Base-by-base conservation (phyloP, 257 asterid genomes). In the Petunia axillaris region DNA sequence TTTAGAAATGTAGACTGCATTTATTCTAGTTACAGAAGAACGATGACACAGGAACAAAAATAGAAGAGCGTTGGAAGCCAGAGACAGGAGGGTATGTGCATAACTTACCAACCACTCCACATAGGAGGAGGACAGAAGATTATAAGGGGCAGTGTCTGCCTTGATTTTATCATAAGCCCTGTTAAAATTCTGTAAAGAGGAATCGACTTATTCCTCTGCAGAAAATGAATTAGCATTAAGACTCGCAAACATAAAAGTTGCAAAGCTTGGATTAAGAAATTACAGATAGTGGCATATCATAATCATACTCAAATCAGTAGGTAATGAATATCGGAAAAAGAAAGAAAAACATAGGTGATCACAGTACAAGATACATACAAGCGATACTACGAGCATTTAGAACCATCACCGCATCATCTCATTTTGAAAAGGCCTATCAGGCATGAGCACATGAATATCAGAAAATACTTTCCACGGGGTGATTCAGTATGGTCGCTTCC, bases 1-100 rank as follows among this genome's bases (percentile, higher is more conserved):
- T 16, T 67, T 43, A 4, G 8, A 67, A 43, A 67, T 67, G 55
- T 43, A 16, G 4, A 68, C 57, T 43, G n/a, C 55, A 46, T 50
- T 50, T 67, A 8, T 67, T 43, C 55, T 67, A 66, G 76, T 14
- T 43, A 68, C 54, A 68, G 55, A 41, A 41, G 55, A 68, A 68
- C 16, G 76, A 65, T 39, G 52, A 39, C 36, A 39, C 39, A 14
- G 39, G 50, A 65, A 11, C 48, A 64, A 65, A 37, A 65, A 65
- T 65, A 15, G 14, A 11, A 38, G 48, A 64, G 73, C 1, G 73
- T 14, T 39, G 73, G 73, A 64, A 65, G 50, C 46, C 50, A 65
- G 35, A 65, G 6, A 25, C 50, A 65, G 35, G 10, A 13, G 36
- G 73, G 35, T 13, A 39, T 64, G 48, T 64, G 38, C 13, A 64